These are phyloP conservation scores for Leishmania aethiopica DNA, from an alignment of 208 protist species.

Conservation along the genomic window DNA sequence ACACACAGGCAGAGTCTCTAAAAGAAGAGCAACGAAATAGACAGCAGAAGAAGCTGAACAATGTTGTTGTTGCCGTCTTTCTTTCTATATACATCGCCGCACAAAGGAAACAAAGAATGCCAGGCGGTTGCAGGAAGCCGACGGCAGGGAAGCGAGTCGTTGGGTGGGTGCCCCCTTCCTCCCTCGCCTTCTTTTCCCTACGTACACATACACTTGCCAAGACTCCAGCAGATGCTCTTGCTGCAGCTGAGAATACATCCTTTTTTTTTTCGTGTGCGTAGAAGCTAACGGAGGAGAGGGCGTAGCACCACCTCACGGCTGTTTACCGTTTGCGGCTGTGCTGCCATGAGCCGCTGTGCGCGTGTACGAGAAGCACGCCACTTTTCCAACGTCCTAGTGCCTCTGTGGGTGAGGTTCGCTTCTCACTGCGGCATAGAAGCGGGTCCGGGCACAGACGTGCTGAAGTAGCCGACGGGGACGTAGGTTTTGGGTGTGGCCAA, in stretches of 20 bases:
- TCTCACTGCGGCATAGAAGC: not conserved
- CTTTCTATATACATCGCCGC: not conserved
- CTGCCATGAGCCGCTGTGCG: not conserved
- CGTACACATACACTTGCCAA: not conserved
- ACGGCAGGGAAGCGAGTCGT: not conserved
- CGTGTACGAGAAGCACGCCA: not conserved
- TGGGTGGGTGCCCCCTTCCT: not conserved
- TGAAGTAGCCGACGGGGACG: conserved; percentile 5
- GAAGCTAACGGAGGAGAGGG: not conserved
- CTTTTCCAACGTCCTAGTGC: not conserved
- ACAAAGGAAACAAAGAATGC: conserved; percentile 11
- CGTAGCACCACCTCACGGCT: not conserved
- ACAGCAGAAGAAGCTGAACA: conserved; percentile 17
- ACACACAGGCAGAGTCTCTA: not conserved
- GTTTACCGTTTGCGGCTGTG: not conserved
- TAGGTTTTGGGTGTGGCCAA: not conserved
- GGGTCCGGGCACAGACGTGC: not conserved
- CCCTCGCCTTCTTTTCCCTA: not conserved
- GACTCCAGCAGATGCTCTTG: not conserved
- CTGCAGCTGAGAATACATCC: not conserved
- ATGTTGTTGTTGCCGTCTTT: not conserved
- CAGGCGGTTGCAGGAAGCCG: not conserved
- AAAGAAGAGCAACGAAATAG: not conserved
- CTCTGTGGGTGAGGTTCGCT: not conserved
- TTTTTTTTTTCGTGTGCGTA: not conserved